Percentiles rank a stretch among this genome's conserved stretches.
Evolutionary conservation across 805 yeast genomes (phyloP).

Genomic region (Kregervanrija pseudodelftensis): DNA sequence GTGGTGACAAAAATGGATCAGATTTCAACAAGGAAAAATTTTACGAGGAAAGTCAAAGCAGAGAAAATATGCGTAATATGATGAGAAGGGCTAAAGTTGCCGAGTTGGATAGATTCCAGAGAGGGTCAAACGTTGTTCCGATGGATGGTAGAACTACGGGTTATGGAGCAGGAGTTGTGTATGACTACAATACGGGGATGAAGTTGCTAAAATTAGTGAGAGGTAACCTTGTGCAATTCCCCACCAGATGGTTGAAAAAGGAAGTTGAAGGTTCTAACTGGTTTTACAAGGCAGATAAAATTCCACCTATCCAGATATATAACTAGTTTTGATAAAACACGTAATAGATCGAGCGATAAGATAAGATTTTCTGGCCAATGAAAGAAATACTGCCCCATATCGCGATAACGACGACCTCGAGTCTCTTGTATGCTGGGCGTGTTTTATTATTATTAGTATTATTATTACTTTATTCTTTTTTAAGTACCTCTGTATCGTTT

Average conservation of each 20-base stretch:
- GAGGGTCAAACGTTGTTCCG: conserved; percentile 9
- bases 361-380: not conserved
- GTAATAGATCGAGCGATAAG: not conserved
- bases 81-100: conserved; percentile 22
- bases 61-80: conserved; percentile 9
- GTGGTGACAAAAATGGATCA: not conserved
- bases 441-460: not conserved
- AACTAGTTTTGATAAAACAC: conserved; percentile 34
- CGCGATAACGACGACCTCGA: not conserved
- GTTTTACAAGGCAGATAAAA: conserved; percentile 89
- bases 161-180: conserved; percentile 14
- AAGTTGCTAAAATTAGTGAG: conserved; percentile 61
- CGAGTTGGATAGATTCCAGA: conserved; percentile 23
- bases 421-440: not conserved
- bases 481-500: no score
- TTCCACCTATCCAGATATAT: conserved; percentile 93
- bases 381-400: not conserved
- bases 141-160: conserved; percentile 5
- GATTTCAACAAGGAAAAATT: not conserved
- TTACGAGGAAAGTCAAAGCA: conserved; percentile 1
- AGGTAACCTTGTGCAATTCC: conserved; percentile 89
- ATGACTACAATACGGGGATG: conserved; percentile 71
- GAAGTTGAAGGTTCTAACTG: conserved; percentile 91
- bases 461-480: no score
- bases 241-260: conserved; percentile 79